A percentile compares a stretch with the other conserved stretches of the same genome.
These are phyloP conservation scores for Penicillium oxalicum DNA, from an alignment of 2,329 filamentous ascomycete genomes.

Conservation along the genomic window DNA sequence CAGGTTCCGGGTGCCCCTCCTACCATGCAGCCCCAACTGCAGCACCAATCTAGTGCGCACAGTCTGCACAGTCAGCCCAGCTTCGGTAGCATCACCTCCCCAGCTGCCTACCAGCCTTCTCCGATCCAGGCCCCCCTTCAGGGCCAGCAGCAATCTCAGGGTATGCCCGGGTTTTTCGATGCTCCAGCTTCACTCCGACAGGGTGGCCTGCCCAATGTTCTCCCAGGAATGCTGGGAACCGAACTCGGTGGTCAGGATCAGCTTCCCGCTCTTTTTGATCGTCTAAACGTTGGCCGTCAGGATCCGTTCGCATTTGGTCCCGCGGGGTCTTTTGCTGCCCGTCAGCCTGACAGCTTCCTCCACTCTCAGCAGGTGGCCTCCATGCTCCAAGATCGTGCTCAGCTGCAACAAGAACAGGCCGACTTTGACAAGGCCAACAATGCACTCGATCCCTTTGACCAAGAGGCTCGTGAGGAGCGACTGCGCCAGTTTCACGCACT, in stretches of 20 bases:
- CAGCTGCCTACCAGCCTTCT: slow-evolving; percentile 61
- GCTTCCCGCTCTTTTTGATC: slow-evolving; percentile 57
- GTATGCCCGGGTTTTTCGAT: slow-evolving; percentile 67
- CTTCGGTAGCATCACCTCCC: slow-evolving; percentile 90
- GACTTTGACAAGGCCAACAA: slow-evolving; percentile 45
- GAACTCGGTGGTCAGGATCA: slow-evolving; percentile 65
- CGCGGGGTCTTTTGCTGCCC: slow-evolving; percentile 42
- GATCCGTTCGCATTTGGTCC: slow-evolving; percentile 45
- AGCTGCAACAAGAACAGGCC: slow-evolving; percentile 57
- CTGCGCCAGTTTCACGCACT: slow-evolving; percentile 78
- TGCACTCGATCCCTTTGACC: slow-evolving; percentile 43
- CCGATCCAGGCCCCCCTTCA: slow-evolving; percentile 55
- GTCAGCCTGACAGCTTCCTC: slow-evolving; percentile 41
- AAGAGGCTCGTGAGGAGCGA: slow-evolving; percentile 56
- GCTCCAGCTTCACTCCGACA: slow-evolving; percentile 37
- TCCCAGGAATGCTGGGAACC: slow-evolving; percentile 40
- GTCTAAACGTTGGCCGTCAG: slow-evolving; percentile 55
- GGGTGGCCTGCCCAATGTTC: slow-evolving; percentile 35
- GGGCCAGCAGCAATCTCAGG: slow-evolving; percentile 48
- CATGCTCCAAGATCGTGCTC: slow-evolving; percentile 57
- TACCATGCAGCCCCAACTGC: slow-evolving; percentile 57
- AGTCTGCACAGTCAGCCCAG: slow-evolving; percentile 96
- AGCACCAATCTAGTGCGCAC: slow-evolving; percentile 92
- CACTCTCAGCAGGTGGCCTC: slow-evolving; percentile 54
- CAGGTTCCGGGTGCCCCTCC: slow-evolving; percentile 54